Percentiles rank a stretch among this genome's conserved stretches.
phyloP scores from a whole-genome alignment of 768 basidiomycete species.

The Hericium erinaceus region DNA sequence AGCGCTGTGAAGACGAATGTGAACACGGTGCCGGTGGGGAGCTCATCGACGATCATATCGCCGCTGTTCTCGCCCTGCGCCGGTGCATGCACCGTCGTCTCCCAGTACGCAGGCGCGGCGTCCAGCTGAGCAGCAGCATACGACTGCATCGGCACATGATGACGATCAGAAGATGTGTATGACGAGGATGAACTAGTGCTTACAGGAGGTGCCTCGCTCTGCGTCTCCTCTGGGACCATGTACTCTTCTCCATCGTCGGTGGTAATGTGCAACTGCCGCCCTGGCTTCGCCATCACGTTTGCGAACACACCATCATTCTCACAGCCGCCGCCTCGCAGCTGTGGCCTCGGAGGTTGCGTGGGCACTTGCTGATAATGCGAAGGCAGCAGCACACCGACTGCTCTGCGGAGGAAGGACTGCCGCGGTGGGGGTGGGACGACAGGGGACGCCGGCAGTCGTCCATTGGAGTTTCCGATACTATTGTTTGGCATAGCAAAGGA shows the following conservation, averaged over 20 bases:
- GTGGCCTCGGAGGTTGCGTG: slow-evolving; percentile 23
- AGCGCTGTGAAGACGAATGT: slow-evolving; percentile 72
- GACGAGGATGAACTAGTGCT: slow-evolving; percentile 22
- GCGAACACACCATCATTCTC: slow-evolving; percentile 94
- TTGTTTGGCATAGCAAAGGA: slow-evolving; percentile 49
- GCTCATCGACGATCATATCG: slow-evolving; percentile 84
- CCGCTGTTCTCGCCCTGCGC: slow-evolving; percentile 36
- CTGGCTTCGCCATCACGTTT: slow-evolving; percentile 88
- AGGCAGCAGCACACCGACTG: slow-evolving; percentile 53
- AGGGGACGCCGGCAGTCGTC: slow-evolving; percentile 44
- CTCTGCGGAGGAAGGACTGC: slow-evolving; percentile 48
- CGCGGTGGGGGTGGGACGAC: slow-evolving; percentile 22
- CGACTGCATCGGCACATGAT: slow-evolving; percentile 35
- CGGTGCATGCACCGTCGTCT: slow-evolving; percentile 87
- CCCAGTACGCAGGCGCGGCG: slow-evolving; percentile 92
- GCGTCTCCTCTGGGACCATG: slow-evolving; percentile 70
- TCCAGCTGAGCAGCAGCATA: slow-evolving; percentile 86
- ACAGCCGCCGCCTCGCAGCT: slow-evolving; percentile 49
- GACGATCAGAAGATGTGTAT: background rate
- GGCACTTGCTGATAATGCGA: slow-evolving; percentile 52
- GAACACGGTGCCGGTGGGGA: slow-evolving; percentile 72
- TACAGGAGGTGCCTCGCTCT: slow-evolving; percentile 83
- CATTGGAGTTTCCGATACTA: slow-evolving; percentile 64
- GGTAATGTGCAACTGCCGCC: slow-evolving; percentile 31
- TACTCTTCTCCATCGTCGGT: slow-evolving; percentile 47